Evolutionary conservation across 257 asterid species (phyloP), one percentile per base, ranked within the genome.

Genomic region (Handroanthus guayacan): DNA sequence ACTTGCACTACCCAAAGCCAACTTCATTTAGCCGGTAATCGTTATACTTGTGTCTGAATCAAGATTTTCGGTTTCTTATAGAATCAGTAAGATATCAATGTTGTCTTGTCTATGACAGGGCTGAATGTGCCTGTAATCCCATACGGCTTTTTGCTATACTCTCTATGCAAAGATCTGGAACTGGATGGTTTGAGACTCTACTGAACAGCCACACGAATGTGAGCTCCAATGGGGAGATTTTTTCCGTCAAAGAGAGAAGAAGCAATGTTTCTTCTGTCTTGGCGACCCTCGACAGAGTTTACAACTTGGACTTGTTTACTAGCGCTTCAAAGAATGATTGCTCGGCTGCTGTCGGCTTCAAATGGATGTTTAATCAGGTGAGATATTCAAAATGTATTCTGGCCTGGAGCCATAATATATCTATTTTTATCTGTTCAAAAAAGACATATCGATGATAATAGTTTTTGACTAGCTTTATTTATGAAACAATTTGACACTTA

Each of bases 361-460:
- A 94, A 84, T 94, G 99, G 99, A 94, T 94, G 99, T 92, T 92
- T 64, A 94, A 94, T 72, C 99, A 94, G 98, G 99, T 92, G 71
- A 14, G 36, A 1, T 44, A 58, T 9, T 51, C 5, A 31, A 44
- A 45, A 48, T 20, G 20, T 56, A 51, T 31, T 58, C 58, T 3
- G 31, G 50, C 63, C 10, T 13, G 16, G 39, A 47, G 9, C 18
- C 16, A 13, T 48, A 20, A 18, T 69, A 2, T 39, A 5, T 14
- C 5, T 16, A 6, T 39, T 31, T 43, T 10, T 25, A 25, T 25
- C 31, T 25, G 31, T 25, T 25, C 31, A 1, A 25, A 25, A 25
- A 25, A 25, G 31, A 0, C 31, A 25, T 25, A 25, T 25, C 1
- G 31, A 25, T 25, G 31, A 25, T 25, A 25, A 25, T 25, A 25